Conservation (phyloP, 2,329 filamentous ascomycete genomes). For the Aspergillus candidus region DNA sequence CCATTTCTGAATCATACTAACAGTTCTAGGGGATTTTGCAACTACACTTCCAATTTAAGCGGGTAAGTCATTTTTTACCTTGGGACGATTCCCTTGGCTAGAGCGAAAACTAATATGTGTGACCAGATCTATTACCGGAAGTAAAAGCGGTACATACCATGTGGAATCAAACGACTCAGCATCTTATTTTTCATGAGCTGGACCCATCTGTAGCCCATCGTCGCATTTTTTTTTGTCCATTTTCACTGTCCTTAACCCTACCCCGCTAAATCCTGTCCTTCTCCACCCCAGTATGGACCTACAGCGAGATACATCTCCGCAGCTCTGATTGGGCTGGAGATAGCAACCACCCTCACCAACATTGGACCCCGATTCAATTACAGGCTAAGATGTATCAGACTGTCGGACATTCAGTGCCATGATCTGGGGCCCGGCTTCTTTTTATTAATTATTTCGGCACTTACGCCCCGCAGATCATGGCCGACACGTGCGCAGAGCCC, state of each 20-base stretch:
- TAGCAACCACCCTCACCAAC: conserved; percentile 13
- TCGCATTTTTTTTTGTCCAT: neutral
- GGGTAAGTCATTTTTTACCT: conserved; percentile 52
- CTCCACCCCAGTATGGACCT: neutral
- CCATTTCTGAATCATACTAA: neutral
- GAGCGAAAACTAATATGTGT: conserved; percentile 3
- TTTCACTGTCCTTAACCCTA: too few species aligned
- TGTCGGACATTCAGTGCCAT: conserved; percentile 10
- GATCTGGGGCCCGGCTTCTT: neutral
- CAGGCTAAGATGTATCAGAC: conserved; percentile 15
- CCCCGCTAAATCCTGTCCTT: neutral
- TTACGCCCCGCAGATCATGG: conserved; percentile 6
- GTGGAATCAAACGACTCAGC: conserved; percentile 1
- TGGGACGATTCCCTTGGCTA: conserved; percentile 1
- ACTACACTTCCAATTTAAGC: conserved; percentile 98
- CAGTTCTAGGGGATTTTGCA: conserved; percentile 76
- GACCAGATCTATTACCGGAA: conserved; percentile 45
- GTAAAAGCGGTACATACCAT: conserved; percentile 23
- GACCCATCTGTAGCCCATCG: conserved; percentile 1
- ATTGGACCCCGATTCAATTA: conserved; percentile 10
- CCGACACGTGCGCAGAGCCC: conserved; percentile 16
- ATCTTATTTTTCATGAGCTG: neutral
- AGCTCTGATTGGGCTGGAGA: conserved; percentile 25
- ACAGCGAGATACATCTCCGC: neutral
- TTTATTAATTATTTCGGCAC: too few species aligned